Conservation (phyloP, 495 filamentous ascomycete genomes). For the Glutinoglossum americanum region DNA sequence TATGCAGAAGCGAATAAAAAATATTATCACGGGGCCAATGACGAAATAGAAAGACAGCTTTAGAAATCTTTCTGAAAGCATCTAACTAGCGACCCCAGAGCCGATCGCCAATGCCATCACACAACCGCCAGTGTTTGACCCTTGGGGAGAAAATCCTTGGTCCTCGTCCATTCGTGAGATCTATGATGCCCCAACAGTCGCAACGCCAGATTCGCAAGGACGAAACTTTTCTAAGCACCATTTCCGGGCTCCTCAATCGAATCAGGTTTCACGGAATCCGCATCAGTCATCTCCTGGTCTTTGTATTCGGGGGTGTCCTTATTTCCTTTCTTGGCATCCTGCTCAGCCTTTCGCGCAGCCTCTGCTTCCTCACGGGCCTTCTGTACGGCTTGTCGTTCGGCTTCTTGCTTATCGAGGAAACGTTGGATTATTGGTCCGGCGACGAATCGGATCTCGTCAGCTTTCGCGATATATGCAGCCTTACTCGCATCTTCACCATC, state of each 20-base stretch:
- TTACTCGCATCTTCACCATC: conserved; percentile 92
- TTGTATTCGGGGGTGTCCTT: conserved; percentile 24
- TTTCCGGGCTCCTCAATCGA: not conserved
- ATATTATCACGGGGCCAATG: not conserved
- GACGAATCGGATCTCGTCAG: conserved; percentile 82
- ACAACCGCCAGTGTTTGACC: not conserved
- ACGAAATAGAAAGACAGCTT: not conserved
- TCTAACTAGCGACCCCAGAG: too few relatives aligned
- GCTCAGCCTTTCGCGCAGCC: conserved; percentile 19
- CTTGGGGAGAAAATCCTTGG: not conserved
- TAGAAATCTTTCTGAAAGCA: too few relatives aligned
- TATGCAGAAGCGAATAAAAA: not conserved
- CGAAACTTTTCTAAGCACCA: not conserved
- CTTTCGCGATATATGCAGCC: conserved; percentile 78
- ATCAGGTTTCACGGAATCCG: conserved; percentile 16
- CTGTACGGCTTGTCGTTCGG: conserved; percentile 57
- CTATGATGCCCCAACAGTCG: not conserved
- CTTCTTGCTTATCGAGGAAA: conserved; percentile 84
- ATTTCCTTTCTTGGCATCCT: conserved; percentile 56
- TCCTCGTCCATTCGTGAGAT: not conserved
- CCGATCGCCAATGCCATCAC: not conserved
- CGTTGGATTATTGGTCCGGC: conserved; percentile 84
- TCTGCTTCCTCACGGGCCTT: conserved; percentile 53
- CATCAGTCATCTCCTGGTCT: conserved; percentile 29
- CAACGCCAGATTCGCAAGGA: not conserved